A percentile compares a stretch with the other conserved stretches of the same genome.
Conservation (phyloP, 345 rosid genomes). For the Citrus glauca region DNA sequence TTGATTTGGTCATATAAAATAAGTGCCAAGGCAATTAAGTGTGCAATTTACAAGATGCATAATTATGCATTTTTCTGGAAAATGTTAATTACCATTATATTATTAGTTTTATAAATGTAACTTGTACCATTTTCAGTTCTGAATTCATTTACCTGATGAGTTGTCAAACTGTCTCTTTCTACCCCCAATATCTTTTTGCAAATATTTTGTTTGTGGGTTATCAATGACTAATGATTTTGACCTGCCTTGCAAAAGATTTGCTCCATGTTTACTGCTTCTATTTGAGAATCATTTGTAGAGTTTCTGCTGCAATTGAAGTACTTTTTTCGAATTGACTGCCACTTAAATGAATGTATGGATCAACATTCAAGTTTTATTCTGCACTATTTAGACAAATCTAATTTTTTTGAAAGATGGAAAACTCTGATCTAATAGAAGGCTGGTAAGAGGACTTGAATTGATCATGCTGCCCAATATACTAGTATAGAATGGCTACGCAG, state of each 20-base stretch:
- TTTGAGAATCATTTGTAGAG: not conserved
- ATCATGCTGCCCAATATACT: no score
- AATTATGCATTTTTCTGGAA: not conserved
- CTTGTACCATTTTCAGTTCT: not conserved
- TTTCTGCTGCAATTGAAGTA: not conserved
- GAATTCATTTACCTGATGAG: not conserved
- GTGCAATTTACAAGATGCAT: conserved; percentile 4
- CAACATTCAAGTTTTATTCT: not conserved
- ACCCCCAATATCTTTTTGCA: not conserved
- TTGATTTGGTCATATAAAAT: not conserved
- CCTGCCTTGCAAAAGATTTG: not conserved
- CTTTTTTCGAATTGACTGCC: not conserved
- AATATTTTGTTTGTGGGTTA: not conserved
- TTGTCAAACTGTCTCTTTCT: not conserved
- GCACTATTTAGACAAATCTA: not conserved
- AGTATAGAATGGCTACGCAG: no score
- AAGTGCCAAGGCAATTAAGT: not conserved
- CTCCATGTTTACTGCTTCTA: not conserved
- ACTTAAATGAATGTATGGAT: not conserved
- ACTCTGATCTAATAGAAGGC: no score
- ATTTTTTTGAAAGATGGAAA: not conserved
- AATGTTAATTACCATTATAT: not conserved
- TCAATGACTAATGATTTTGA: not conserved
- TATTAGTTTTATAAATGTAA: not conserved
- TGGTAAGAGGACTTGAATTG: no score